A percentile compares a stretch with the other conserved stretches of the same genome.
Evolutionary conservation across 805 yeast genomes (phyloP).

Genomic region (Spathaspora passalidarum): DNA sequence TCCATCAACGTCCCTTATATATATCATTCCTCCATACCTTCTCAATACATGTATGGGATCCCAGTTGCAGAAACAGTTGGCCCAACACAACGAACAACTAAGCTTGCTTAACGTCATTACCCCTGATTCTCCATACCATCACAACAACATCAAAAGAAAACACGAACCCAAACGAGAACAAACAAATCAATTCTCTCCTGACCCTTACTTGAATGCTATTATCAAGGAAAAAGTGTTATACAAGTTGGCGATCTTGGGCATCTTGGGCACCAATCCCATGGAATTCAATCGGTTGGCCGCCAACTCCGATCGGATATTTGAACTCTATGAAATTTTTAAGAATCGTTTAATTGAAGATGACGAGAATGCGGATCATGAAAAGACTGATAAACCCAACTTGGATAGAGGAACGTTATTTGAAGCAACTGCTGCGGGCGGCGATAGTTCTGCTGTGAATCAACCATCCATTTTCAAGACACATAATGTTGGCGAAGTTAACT

Average conservation of each 20-base stretch:
- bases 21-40: conserved; percentile 43
- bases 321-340: conserved; percentile 30
- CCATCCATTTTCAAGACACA: conserved; percentile 4
- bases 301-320: conserved; percentile 27
- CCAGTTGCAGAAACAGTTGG: conserved; percentile 24
- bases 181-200: conserved; percentile 19
- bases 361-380: neutral
- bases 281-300: conserved; percentile 11
- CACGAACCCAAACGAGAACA: neutral
- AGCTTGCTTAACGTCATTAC: conserved; percentile 25
- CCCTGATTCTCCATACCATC: conserved; percentile 22
- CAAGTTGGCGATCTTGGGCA: conserved; percentile 34
- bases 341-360: conserved; percentile 18
- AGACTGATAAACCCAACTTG: neutral
- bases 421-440: neutral
- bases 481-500: conserved; percentile 17
- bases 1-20: conserved; percentile 9
- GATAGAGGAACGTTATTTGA: conserved; percentile 2
- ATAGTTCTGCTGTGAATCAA: neutral
- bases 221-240: conserved; percentile 31
- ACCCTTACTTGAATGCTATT: conserved; percentile 27
- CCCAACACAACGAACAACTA: conserved; percentile 18
- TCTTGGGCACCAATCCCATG: conserved; percentile 32
- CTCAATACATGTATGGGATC: conserved; percentile 37
- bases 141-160: conserved; percentile 12